These are phyloP conservation scores for Pseudozyma thailandica DNA, from an alignment of 1,284 basidiomycete genomes.

Conservation along the genomic window DNA sequence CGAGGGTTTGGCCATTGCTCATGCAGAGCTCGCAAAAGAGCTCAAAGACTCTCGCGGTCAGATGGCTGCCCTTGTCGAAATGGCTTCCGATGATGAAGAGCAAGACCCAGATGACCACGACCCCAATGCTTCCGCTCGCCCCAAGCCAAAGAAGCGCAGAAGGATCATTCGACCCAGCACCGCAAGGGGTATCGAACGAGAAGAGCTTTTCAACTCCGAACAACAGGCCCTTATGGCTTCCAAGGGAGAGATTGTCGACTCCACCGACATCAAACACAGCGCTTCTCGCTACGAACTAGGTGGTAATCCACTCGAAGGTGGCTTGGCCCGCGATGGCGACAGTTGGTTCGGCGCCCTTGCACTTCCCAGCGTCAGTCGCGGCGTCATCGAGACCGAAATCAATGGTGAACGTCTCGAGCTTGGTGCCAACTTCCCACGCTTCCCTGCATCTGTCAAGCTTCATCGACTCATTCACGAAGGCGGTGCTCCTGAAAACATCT, in stretches of 20 bases:
- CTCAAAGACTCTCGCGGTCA: constrained; percentile 44
- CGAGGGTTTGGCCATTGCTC: constrained; percentile 61
- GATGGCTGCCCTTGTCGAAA: constrained; percentile 45
- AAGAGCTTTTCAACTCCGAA: constrained; percentile 58
- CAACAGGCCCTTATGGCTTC: constrained; percentile 46
- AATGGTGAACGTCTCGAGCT: constrained; percentile 64
- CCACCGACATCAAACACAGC: constrained; percentile 22
- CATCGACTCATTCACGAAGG: constrained; percentile 63
- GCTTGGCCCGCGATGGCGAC: constrained; percentile 59
- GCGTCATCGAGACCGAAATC: constrained; percentile 61
- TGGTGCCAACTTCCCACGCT: constrained; percentile 58
- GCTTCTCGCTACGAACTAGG: constrained; percentile 41
- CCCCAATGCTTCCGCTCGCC: constrained; percentile 9
- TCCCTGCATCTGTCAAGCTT: constrained; percentile 61
- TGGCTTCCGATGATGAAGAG: constrained; percentile 43
- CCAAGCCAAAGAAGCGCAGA: constrained; percentile 45
- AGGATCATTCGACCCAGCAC: constrained; percentile 48
- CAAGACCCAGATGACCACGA: constrained; percentile 34
- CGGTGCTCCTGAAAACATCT: constrained; percentile 57
- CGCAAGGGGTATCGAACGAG: constrained; percentile 56
- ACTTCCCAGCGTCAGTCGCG: constrained; percentile 60
- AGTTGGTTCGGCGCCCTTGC: constrained; percentile 64
- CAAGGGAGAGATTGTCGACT: constrained; percentile 50
- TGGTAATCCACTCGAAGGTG: constrained; percentile 59
- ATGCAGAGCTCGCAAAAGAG: constrained; percentile 57